Evolutionary conservation across 73 alveolate species (phyloP), one percentile per base, ranked within the genome.

Genomic region (Symbiodinium natans): DNA sequence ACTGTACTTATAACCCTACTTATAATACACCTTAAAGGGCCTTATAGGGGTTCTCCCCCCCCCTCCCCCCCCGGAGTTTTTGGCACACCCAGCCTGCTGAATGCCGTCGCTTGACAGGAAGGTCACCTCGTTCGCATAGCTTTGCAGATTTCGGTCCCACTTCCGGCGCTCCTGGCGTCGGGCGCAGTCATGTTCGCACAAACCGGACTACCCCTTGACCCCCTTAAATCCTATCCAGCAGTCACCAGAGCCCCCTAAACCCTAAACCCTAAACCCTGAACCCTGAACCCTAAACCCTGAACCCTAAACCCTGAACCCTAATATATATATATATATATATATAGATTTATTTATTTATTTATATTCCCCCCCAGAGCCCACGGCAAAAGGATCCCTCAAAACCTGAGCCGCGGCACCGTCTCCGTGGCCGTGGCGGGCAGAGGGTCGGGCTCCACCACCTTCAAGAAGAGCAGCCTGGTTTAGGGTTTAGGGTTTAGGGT

Each of bases 101-200:
- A 48, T 48, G 10, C 27, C 63, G 19, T 48, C 63, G 63, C 19
- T 5, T 17, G 63, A 48, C 1, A 48, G 63, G 63, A 48, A 48
- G 27, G 13, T 5, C 63, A 48, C 63, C 63, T 88, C 95, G 43
- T 88, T 88, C 73, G 85, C 95, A 25, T 88, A 88, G 73, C 95
- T 88, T 59, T 88, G 95, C 95, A 88, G 41, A 38, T 88, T 88
- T 38, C 95, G 39, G 27, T 59, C 85, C 95, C 95, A 88, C 86
- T 88, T 88, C 33, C 34, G 86, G 48, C 68, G 68, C 41, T 56
- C 95, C 95, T 88, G 38, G 2, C 63, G 19, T 25, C n/a, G n/a
- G n/a, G n/a, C n/a, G n/a, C n/a, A n/a, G n/a, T n/a, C n/a, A n/a
- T n/a, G n/a, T n/a, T n/a, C n/a, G n/a, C n/a, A n/a, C n/a, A n/a